Percentiles rank a stretch among this genome's conserved stretches.
These are phyloP conservation scores for Hypsizygus ulmarius DNA, from an alignment of 1,284 basidiomycete genomes.

Conservation along the genomic window DNA sequence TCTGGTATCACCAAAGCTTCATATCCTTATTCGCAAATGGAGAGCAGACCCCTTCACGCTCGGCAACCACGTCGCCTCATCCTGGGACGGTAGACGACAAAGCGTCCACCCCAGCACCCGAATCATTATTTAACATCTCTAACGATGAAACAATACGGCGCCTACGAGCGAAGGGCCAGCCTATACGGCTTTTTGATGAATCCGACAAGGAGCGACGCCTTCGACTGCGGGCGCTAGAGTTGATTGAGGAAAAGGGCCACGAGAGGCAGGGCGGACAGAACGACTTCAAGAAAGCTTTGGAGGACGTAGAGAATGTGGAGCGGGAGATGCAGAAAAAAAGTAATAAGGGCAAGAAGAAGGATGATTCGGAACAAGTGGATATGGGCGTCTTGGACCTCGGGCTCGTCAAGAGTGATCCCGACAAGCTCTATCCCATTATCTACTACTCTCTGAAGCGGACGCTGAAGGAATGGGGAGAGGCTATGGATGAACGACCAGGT, in stretches of 20 bases:
- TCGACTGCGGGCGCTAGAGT: constrained; percentile 87
- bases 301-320: constrained; percentile 87
- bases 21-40: constrained; percentile 33
- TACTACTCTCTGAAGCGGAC: constrained; percentile 94
- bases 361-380: constrained; percentile 45
- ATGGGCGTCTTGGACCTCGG: constrained; percentile 70
- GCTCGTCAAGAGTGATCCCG: constrained; percentile 89
- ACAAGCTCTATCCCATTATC: constrained; percentile 95
- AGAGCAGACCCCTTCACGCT: constrained; percentile 48
- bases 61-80: constrained; percentile 42
- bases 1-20: constrained; percentile 1
- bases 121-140: constrained; percentile 83
- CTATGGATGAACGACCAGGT: constrained; percentile 91
- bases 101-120: constrained; percentile 47
- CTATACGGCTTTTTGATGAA: constrained; percentile 94
- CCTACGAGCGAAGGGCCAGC: constrained; percentile 88
- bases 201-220: constrained; percentile 90
- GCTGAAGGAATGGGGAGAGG: constrained; percentile 94
- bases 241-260: constrained; percentile 86
- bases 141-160: constrained; percentile 90
- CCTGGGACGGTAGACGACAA: constrained; percentile 33
- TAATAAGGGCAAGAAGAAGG: constrained; percentile 65
- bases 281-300: constrained; percentile 92
- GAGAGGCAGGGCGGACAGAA: constrained; percentile 81
- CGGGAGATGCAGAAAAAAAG: constrained; percentile 62